Base-by-base conservation (phyloP, 495 filamentous ascomycete genomes). In the Penicillium chermesinum region DNA sequence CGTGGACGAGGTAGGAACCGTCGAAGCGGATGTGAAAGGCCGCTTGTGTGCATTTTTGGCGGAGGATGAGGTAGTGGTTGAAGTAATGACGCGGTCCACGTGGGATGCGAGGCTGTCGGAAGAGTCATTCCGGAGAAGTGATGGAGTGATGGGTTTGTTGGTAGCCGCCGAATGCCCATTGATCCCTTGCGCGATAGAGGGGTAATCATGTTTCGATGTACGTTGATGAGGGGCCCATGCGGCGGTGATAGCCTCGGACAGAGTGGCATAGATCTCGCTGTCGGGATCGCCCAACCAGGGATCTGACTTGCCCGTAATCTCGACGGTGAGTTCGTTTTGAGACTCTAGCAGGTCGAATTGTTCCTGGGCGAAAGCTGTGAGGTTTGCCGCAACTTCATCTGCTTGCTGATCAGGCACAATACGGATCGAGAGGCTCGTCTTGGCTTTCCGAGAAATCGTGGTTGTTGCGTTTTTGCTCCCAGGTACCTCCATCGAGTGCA, bases 251-350 rank as follows among this genome's bases (percentile, higher is more conserved):
- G 91, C 94, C 48, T 85, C 77, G 54, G 95, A 89, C 1, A 97
- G 78, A 0, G 89, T 95, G 32, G 82, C 80, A 59, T 95, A 98
- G 54, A 96, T 89, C 55, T 91, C 80, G 51, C 94, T 97, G 22
- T 85, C 81, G 12, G 87, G 89, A 48, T 96, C 89, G 2, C 93
- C 93, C 0, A 98, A 80, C 93, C 93, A 98, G 13, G 93, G 88
- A 59, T 98, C 93, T 1, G 93, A 91, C 63, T 88, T 85, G 52
- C 95, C 89, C 38, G 93, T 89, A 52, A 97, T 89, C 20, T 81
- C 79, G 18, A 98, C 81, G 1, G 80, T 85, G 35, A 97, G 78
- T 20, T 79, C 78, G 53, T 98, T 97, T 41, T 86, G 81, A 5
- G 86, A 87, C 27, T 81, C 82, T 1, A 96, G 77, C 3, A 75